Evolutionary conservation across 306 rosid species (phyloP), one percentile per base, ranked within the genome.

Genomic region (Hippophae gyantsensis): DNA sequence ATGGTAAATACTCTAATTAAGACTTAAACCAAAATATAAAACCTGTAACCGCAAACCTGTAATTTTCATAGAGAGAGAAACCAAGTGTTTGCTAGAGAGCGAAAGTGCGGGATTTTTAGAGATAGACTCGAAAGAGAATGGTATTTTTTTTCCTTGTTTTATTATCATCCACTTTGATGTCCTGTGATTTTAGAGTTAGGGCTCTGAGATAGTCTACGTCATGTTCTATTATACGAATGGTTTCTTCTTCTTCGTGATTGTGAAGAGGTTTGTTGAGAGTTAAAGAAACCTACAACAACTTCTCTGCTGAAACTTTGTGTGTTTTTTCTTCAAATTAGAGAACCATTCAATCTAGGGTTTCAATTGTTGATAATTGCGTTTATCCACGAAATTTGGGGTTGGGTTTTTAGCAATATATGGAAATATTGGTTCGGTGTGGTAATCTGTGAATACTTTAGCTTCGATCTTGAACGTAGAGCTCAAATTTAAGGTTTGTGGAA

Each of bases 271-370:
- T 14, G 57, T 10, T 23, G n/a, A 8, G 57, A 32, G 66, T 54
- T 48, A 27, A 47, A 61, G 69, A 62, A 9, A 62, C 8, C 6
- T 49, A 49, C 2, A 32, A 32, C 38, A 32, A 32, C 38, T 32
- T 32, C 3, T 2, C 38, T 2, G 38, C 38, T 32, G 38, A 32
- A 32, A 4, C 38, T 32, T 32, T 32, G 38, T 0, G 38, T 32
- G 2, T 32, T 32, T 32, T 32, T 32, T 32, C 38, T 32, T 32
- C 38, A 9, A 70, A 72, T 68, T 47, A 18, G 70, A 5, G 46
- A 8, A n/a, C 64, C 76, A 84, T 86, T 83, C 61, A 74, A 73
- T 77, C 70, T 92, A 92, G 99, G 95, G 95, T 92, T 88, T 84
- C 67, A 69, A 65, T 74, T 74, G n/a, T 52, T 77, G 63, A 52